Conservation (phyloP, 1,284 basidiomycete species). For the Earliella scabrosa region DNA sequence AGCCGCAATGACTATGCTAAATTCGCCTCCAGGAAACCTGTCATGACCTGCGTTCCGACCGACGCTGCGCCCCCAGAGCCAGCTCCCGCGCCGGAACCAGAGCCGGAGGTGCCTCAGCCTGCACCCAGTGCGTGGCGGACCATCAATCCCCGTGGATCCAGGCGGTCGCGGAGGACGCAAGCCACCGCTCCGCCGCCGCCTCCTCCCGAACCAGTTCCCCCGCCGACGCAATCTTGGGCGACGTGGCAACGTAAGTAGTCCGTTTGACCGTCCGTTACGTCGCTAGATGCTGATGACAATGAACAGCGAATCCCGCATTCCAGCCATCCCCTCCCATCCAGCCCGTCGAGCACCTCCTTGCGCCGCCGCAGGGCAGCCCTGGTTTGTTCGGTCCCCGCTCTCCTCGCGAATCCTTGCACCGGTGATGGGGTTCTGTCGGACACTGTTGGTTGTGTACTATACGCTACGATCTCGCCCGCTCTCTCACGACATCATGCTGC, state of each 20-base stretch:
- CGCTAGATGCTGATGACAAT: background rate
- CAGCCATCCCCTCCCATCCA: constrained; percentile 46
- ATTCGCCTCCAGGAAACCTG: constrained; percentile 48
- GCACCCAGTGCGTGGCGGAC: constrained; percentile 63
- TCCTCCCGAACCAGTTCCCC: constrained; percentile 27
- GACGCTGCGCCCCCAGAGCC: constrained; percentile 23
- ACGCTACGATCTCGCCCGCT: constrained; percentile 10
- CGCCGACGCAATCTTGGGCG: constrained; percentile 51
- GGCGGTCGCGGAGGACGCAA: constrained; percentile 37
- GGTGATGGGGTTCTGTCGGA: constrained; percentile 10
- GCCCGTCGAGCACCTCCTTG: constrained; percentile 48
- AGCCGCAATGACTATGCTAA: constrained; percentile 8
- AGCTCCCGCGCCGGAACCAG: constrained; percentile 17
- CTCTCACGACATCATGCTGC: constrained; percentile 17
- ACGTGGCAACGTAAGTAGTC: constrained; percentile 69
- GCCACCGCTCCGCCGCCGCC: constrained; percentile 28
- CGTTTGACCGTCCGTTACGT: background rate
- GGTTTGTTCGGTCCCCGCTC: constrained; percentile 70
- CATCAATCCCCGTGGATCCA: constrained; percentile 36
- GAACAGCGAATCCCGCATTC: constrained; percentile 25
- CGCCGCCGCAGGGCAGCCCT: constrained; percentile 56
- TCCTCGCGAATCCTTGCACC: constrained; percentile 43
- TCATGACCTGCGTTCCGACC: constrained; percentile 34
- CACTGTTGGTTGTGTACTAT: constrained; percentile 2
- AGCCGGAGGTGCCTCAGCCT: constrained; percentile 24